A percentile compares a stretch with the other conserved stretches of the same genome.
These are phyloP conservation scores for Sporisorium scitamineum DNA, from an alignment of 1,284 basidiomycete genomes.

Conservation along the genomic window DNA sequence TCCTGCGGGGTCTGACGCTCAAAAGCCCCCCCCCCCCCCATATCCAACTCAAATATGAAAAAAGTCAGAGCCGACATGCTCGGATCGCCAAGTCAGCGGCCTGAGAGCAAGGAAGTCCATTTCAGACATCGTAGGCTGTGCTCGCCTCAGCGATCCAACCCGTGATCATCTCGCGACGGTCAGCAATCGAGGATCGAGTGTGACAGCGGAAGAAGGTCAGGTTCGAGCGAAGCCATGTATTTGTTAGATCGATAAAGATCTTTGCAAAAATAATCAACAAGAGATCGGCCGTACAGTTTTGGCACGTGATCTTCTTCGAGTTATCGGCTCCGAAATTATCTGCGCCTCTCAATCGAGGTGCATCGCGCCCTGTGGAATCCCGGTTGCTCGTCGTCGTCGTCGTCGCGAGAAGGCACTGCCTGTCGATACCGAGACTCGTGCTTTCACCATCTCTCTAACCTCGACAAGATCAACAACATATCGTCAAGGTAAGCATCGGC, in stretches of 20 bases:
- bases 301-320: background rate
- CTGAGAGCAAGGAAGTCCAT: background rate
- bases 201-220: background rate
- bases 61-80: too few species aligned
- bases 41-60: too few species aligned
- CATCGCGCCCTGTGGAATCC: background rate
- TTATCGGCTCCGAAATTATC: background rate
- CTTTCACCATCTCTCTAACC: conserved; percentile 40
- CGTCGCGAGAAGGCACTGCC: background rate
- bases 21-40: too few species aligned
- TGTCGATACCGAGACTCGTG: conserved; percentile 1
- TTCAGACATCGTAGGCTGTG: background rate
- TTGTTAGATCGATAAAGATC: background rate
- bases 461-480: conserved; percentile 45
- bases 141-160: background rate
- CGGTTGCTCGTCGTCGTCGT: conserved; percentile 1
- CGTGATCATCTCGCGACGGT: background rate
- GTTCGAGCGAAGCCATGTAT: too few species aligned
- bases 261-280: background rate
- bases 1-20: too few species aligned
- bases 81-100: background rate
- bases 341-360: background rate
- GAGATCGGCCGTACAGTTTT: conserved; percentile 7
- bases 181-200: background rate
- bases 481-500: conserved; percentile 48